Evolutionary conservation across 2,329 filamentous ascomycete species (phyloP).

Genomic region (Sclerotinia glacialis): DNA sequence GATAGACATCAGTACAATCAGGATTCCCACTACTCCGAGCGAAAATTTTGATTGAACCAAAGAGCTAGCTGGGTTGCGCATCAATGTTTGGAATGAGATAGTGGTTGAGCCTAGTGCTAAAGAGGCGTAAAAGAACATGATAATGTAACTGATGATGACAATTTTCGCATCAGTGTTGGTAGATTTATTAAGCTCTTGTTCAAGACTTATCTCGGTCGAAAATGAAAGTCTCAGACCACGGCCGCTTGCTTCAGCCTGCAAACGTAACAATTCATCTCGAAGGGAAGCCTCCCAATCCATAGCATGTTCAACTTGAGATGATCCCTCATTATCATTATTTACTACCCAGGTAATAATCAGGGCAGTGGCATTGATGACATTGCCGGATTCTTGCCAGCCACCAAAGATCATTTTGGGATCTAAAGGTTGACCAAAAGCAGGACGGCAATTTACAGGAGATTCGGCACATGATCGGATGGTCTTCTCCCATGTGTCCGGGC

Average conservation of each 20-base stretch:
- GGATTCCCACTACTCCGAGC: slow-evolving; percentile 86
- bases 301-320: slow-evolving; percentile 65
- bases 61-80: slow-evolving; percentile 78
- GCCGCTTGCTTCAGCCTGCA: slow-evolving; percentile 73
- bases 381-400: slow-evolving; percentile 63
- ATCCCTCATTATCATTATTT: slow-evolving; percentile 76
- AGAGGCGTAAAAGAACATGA: slow-evolving; percentile 98
- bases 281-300: slow-evolving; percentile 88
- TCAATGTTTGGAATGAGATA: slow-evolving; percentile 70
- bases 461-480: slow-evolving; percentile 70
- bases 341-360: slow-evolving; percentile 94
- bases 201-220: slow-evolving; percentile 90
- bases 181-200: slow-evolving; percentile 94
- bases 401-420: slow-evolving; percentile 83
- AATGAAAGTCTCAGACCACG: slow-evolving; percentile 87
- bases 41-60: slow-evolving; percentile 97
- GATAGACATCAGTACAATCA: slow-evolving; percentile 97
- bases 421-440: slow-evolving; percentile 84
- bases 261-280: slow-evolving; percentile 68
- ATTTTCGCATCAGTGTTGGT: slow-evolving; percentile 99
- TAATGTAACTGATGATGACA: slow-evolving; percentile 90
- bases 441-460: slow-evolving; percentile 80
- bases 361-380: slow-evolving; percentile 71
- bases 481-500: slow-evolving; percentile 66
- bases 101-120: slow-evolving; percentile 87